Percentiles rank a stretch among this genome's conserved stretches.
Conservation (phyloP, 768 basidiomycete species). For the Mycena rosella region DNA sequence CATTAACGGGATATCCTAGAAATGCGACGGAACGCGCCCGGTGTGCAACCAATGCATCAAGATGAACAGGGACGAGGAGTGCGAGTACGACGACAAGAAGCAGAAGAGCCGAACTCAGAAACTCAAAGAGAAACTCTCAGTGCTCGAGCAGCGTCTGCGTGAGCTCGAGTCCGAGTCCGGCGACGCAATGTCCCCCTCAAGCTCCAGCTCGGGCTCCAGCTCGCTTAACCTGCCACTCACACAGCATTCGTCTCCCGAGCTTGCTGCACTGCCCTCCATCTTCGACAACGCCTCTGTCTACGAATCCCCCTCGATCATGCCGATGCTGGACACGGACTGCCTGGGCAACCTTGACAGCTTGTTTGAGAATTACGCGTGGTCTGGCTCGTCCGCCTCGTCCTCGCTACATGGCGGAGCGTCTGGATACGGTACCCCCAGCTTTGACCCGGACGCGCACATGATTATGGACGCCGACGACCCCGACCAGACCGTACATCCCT, state of each 20-base stretch:
- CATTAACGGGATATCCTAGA: slow-evolving; percentile 49
- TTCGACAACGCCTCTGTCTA: slow-evolving; percentile 16
- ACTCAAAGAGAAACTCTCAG: slow-evolving; percentile 66
- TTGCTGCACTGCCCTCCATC: slow-evolving; percentile 33
- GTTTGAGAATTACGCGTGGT: slow-evolving; percentile 33
- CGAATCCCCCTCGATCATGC: slow-evolving; percentile 20
- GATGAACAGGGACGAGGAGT: slow-evolving; percentile 64
- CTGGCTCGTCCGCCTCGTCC: slow-evolving; percentile 32
- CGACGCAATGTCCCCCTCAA: slow-evolving; percentile 37
- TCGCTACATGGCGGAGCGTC: slow-evolving; percentile 30
- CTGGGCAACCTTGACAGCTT: slow-evolving; percentile 32
- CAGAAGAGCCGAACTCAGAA: slow-evolving; percentile 71
- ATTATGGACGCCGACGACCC: slow-evolving; percentile 21
- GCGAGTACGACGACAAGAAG: slow-evolving; percentile 71
- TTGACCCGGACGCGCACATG: slow-evolving; percentile 14
- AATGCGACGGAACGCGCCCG: slow-evolving; percentile 72
- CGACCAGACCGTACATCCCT: slow-evolving; percentile 28
- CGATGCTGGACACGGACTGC: slow-evolving; percentile 23
- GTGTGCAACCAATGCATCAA: slow-evolving; percentile 68
- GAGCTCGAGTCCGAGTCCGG: slow-evolving; percentile 62
- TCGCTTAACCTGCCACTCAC: slow-evolving; percentile 29
- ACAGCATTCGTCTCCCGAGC: slow-evolving; percentile 31
- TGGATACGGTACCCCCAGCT: slow-evolving; percentile 32
- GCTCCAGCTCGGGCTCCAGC: slow-evolving; percentile 40
- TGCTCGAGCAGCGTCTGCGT: slow-evolving; percentile 65